Evolutionary conservation across 305 asterid genomes (phyloP).

Genomic region (Ajuga reptans): DNA sequence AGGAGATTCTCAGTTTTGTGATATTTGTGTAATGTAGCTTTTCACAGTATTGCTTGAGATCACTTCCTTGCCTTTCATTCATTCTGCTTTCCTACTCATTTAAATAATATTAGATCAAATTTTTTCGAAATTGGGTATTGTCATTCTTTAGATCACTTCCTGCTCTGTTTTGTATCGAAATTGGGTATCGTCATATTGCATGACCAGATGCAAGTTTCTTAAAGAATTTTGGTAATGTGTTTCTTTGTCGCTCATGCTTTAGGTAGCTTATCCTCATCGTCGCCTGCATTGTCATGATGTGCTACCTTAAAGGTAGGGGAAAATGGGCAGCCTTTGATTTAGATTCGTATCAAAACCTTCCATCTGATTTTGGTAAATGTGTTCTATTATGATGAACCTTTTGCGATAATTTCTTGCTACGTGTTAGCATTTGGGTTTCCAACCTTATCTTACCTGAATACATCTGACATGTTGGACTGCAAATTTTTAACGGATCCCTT

Average conservation of each 20-base stretch:
- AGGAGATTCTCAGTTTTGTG: neutral
- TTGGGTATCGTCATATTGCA: neutral
- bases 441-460: neutral
- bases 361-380: neutral
- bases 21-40: neutral
- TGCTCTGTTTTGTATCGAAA: neutral
- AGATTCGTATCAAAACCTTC: neutral
- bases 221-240: neutral
- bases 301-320: neutral
- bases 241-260: neutral
- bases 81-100: neutral
- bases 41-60: neutral
- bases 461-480: conserved; percentile 1
- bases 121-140: too few relatives aligned
- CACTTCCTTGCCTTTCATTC: neutral
- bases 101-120: neutral
- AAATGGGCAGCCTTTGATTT: neutral
- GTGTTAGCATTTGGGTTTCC: neutral
- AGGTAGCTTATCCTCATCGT: neutral
- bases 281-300: neutral
- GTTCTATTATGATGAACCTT: neutral
- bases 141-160: too few relatives aligned
- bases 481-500: neutral
- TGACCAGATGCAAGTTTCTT: neutral
- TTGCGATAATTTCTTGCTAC: neutral